Evolutionary conservation across 768 basidiomycete species (phyloP).

Genomic region (Tylopilus sp.): DNA sequence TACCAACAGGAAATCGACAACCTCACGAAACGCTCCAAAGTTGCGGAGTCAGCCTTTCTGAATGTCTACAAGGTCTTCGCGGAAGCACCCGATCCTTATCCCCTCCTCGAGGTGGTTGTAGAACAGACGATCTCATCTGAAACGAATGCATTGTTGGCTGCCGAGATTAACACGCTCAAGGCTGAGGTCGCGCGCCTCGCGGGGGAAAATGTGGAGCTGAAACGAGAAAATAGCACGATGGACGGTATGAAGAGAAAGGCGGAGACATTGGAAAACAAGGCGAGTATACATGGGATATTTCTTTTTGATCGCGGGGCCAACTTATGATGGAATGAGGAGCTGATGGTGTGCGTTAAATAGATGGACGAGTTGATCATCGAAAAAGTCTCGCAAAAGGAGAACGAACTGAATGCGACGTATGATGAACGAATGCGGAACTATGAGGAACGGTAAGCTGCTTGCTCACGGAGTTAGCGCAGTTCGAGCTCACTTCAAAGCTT

Average conservation of each 20-base stretch:
- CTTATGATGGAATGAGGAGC: not conserved
- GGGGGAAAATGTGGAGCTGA: slow-evolving; percentile 81
- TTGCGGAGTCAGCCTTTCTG: slow-evolving; percentile 94
- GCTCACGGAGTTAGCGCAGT: not conserved
- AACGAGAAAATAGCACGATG: slow-evolving; percentile 59
- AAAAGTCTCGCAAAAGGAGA: slow-evolving; percentile 88
- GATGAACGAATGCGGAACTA: slow-evolving; percentile 96
- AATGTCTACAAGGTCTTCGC: slow-evolving; percentile 95
- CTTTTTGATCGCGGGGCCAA: not conserved
- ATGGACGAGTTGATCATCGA: slow-evolving; percentile 95
- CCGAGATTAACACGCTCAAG: slow-evolving; percentile 78
- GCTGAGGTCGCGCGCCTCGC: slow-evolving; percentile 66
- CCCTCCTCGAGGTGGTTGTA: slow-evolving; percentile 90
- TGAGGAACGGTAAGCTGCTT: slow-evolving; percentile 73
- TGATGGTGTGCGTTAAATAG: slow-evolving; percentile 37
- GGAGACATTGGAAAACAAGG: slow-evolving; percentile 83
- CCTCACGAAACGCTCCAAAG: slow-evolving; percentile 88
- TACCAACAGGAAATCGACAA: slow-evolving; percentile 97
- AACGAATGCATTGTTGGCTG: slow-evolving; percentile 27
- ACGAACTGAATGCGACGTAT: slow-evolving; percentile 93
- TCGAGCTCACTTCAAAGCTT: not conserved
- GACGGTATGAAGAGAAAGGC: slow-evolving; percentile 74
- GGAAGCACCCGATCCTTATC: slow-evolving; percentile 97
- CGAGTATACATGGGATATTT: slow-evolving; percentile 25
- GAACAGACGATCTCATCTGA: slow-evolving; percentile 88